Percentiles rank a stretch among this genome's conserved stretches.
phyloP scores from a whole-genome alignment of 2,329 filamentous ascomycete genomes.

The Chrysoporthe deuterocubensis region DNA sequence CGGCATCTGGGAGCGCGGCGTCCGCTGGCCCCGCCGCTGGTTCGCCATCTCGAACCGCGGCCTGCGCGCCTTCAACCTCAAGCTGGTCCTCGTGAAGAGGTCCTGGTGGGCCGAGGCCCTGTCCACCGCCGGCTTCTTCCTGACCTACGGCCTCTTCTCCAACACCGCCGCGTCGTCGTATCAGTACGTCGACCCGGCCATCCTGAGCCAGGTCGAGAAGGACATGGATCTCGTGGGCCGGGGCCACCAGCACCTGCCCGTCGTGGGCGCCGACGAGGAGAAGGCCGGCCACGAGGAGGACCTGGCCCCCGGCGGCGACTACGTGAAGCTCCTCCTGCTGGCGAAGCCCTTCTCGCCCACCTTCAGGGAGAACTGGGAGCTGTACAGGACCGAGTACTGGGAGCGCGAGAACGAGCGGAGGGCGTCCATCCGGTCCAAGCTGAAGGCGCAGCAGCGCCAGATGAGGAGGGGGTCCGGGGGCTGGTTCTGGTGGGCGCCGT shows the following conservation, averaged over 20 bases:
- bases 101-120: slow-evolving; percentile 80
- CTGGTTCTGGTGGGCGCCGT: slow-evolving; percentile 87
- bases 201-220: slow-evolving; percentile 64
- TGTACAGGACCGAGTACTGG: slow-evolving; percentile 95
- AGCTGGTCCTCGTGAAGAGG: slow-evolving; percentile 86
- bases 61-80: slow-evolving; percentile 90
- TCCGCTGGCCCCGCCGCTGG: slow-evolving; percentile 93
- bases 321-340: slow-evolving; percentile 85
- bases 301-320: slow-evolving; percentile 85
- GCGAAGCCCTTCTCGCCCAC: slow-evolving; percentile 94
- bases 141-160: slow-evolving; percentile 76
- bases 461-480: slow-evolving; percentile 70
- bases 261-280: slow-evolving; percentile 58
- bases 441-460: slow-evolving; percentile 70
- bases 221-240: slow-evolving; percentile 54
- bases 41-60: slow-evolving; percentile 88
- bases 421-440: slow-evolving; percentile 69
- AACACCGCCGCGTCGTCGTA: slow-evolving; percentile 71
- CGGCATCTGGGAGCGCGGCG: slow-evolving; percentile 93
- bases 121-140: slow-evolving; percentile 74
- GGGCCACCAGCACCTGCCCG: slow-evolving; percentile 45
- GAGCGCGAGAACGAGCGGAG: slow-evolving; percentile 93
- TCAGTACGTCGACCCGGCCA: slow-evolving; percentile 72
- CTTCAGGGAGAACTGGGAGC: slow-evolving; percentile 96
- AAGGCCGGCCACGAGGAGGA: slow-evolving; percentile 82